Evolutionary conservation across 2,329 filamentous ascomycete species (phyloP).

Genomic region (Penicillium frequentans): DNA sequence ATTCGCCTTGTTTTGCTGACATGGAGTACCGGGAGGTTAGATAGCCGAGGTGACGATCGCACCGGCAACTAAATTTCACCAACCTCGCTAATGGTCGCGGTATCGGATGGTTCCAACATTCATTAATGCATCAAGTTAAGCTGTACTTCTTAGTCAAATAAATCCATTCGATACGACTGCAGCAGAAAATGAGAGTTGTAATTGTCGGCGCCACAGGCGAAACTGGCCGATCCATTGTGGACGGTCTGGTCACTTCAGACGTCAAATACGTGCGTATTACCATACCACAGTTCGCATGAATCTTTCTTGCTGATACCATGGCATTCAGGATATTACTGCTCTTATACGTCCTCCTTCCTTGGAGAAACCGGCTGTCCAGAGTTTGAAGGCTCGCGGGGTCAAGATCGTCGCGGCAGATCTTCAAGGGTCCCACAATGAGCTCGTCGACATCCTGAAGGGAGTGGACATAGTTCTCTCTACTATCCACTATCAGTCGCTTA

Average conservation of each 20-base stretch:
- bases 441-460: slow-evolving; percentile 17
- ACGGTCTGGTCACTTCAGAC: background rate
- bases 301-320: background rate
- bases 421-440: slow-evolving; percentile 12
- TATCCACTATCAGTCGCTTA: slow-evolving; percentile 26
- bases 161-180: too few relatives aligned
- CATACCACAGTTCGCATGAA: background rate
- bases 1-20: too few relatives aligned
- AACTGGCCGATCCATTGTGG: background rate
- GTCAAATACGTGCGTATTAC: background rate
- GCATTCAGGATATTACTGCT: background rate
- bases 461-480: slow-evolving; percentile 43
- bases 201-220: background rate
- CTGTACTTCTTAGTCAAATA: too few relatives aligned
- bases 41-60: too few relatives aligned
- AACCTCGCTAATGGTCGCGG: too few relatives aligned
- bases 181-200: too few relatives aligned
- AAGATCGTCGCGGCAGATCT: slow-evolving; percentile 22
- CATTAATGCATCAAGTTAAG: too few relatives aligned
- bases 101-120: too few relatives aligned
- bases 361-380: slow-evolving; percentile 33
- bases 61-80: too few relatives aligned
- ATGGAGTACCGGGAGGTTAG: too few relatives aligned
- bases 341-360: slow-evolving; percentile 44
- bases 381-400: slow-evolving; percentile 33